Evolutionary conservation across 495 filamentous ascomycete species (phyloP), one percentile per base, ranked within the genome.

Genomic region (Pseudomonodictys pantanalensis): DNA sequence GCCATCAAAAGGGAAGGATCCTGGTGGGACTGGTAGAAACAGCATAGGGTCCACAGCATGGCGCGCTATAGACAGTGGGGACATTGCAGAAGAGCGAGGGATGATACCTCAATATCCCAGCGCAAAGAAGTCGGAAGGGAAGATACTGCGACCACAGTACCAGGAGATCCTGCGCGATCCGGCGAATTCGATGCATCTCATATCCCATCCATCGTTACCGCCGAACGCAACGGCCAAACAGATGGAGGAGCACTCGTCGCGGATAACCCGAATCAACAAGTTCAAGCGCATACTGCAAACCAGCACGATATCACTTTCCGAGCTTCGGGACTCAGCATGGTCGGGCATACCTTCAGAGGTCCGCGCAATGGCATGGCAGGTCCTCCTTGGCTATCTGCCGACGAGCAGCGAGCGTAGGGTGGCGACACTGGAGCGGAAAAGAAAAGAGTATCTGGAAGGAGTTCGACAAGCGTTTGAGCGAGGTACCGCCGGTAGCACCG

Each of bases 301-400:
- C 17, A 93, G 86, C 55, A 89, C 89, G 1, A 92, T 97, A 69
- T 86, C 90, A 25, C 73, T 97, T 0, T 74, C 84, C 20, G 95
- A 97, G 60, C 77, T 98, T 12, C 81, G 93, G 52, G 80, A 89
- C 61, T 78, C 90, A 26, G 87, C 93, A 33, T 98, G 93, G 93
- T 90, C 89, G 54, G 93, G 93, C 23, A 83, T 97, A 47, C 93
- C 93, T 0, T 86, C 92, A 54, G 93, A 98, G 77, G 88, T 97
- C 28, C 88, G 93, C 26, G 90, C 93, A 25, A 97, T 98, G 90
- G 91, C 93, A 11, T 98, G 93, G 93, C 92, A 98, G 72, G 77
- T 98, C 50, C 78, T 98, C 1, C 84, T 98, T 35, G 92, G 93
- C 38, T 98, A 98, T 71, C 83, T 97, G 2, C 93, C 95, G 7